Percentiles rank a stretch among this genome's conserved stretches.
phyloP scores from a whole-genome alignment of 2,329 filamentous ascomycete genomes.

The Penicillium psychrosexuale region DNA sequence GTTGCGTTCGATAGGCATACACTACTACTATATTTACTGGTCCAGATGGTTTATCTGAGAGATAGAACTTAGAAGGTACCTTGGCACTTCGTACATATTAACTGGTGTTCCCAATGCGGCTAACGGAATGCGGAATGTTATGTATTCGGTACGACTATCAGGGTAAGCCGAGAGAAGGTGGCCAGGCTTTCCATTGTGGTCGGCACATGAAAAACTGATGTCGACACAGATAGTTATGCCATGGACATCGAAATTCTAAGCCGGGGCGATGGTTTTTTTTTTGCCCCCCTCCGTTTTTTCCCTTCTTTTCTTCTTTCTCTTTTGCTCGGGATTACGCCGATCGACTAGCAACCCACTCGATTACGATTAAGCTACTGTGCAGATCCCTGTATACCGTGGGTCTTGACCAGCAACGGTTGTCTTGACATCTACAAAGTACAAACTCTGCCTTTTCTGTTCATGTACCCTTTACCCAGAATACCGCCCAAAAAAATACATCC shows the following conservation, averaged over 20 bases:
- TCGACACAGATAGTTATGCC: too few relatives aligned
- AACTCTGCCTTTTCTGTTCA: background rate
- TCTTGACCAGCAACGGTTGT: background rate
- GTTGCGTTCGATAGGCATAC: background rate
- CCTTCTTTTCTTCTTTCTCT: background rate
- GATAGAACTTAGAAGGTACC: background rate
- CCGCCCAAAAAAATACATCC: background rate
- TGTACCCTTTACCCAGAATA: background rate
- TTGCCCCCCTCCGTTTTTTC: background rate
- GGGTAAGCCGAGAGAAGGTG: background rate
- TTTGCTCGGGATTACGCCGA: slow-evolving; percentile 1
- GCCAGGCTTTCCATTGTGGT: background rate
- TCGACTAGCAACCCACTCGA: slow-evolving; percentile 14
- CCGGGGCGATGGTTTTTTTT: background rate
- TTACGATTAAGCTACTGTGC: slow-evolving; percentile 10
- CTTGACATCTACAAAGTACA: background rate
- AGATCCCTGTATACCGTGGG: slow-evolving; percentile 12
- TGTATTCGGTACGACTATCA: background rate
- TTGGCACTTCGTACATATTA: background rate
- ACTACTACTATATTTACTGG: background rate
- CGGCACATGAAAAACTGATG: background rate
- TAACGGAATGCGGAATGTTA: background rate
- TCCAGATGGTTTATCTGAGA: background rate
- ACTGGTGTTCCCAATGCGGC: background rate
- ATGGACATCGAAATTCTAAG: background rate